Base-by-base conservation (phyloP, 2,329 filamentous ascomycete genomes). In the Fusarium verticillioides region DNA sequence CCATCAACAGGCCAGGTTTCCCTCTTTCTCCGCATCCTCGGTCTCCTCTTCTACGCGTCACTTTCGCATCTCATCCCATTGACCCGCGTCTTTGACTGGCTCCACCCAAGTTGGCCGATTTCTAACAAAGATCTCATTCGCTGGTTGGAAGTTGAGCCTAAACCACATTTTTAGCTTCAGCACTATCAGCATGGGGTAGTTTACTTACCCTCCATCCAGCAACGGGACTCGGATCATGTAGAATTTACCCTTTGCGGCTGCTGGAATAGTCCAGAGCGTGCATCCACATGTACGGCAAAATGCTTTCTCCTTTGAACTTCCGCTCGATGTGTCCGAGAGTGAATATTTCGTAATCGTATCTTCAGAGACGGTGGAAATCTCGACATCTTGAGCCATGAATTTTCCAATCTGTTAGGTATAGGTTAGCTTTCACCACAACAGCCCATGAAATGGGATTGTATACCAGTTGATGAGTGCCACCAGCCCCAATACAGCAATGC, bases 121-220 rank as follows among this genome's bases (percentile, higher is more conserved):
- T 26, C 69, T 79, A 47, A 76, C 64, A 36, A 79, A 80, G n/a
- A 81, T 76, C 30, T 81, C 79, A 62, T 62, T 75, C n/a, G 54
- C 50, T 9, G 78, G 78, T 19, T 68, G 50, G 7, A 78, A 28
- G 23, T 70, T 53, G 34, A 73, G 57, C 13, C 75, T 74, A 43
- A 57, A 47, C 11, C 6, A 43, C 7, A 9, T 23, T 18, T 71
- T 73, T 40, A 69, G 67, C 19, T n/a, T 36, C 6, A 18, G n/a
- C 32, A 9, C 12, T 3, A 16, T 5, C 2, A 18, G 12, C 21
- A 5, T 21, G 36, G 40, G n/a, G 18, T 19, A 32, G 19, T 7
- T 23, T n/a, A 72, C 77, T 56, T 61, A 81, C 78, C 78, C 73
- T 54, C 57, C 50, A 4, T 75, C 66, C 5, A 80, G 28, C 4